Base-by-base conservation (phyloP, 352 stramenopile genomes). In the Phytophthora pini region DNA sequence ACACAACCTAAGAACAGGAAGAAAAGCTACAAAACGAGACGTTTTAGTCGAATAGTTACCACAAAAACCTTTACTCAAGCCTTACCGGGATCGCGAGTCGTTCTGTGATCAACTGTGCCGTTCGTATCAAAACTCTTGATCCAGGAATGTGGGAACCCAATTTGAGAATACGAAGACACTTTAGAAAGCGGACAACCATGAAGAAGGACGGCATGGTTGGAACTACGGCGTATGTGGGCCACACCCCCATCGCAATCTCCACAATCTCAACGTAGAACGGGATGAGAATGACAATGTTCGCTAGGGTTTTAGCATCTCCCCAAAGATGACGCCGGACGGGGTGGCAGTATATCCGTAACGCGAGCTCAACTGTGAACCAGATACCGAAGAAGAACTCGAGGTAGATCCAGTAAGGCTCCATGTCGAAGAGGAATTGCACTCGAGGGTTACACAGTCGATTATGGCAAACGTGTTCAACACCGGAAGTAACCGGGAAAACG, bases 331-430 rank as follows among this genome's bases (percentile, higher is more conserved):
- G 58, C n/a, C 56, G 60, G 2, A 67, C 34, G 7, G 75, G 75
- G 7, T 83, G 72, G 0, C 63, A 48, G 20, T 67, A 73, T 13
- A 70, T 46, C 6, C 72, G 75, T 10, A 87, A 27, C 0, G 64
- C 32, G 20, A 79, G 40, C 51, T 88, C 79, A 12, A 68, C 1
- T 0, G 77, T 84, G 60, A 88, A 88, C 31, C 69, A 52, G 9
- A 72, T 57, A 1, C 72, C 73, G 45, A 88, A 82, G 6, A 71
- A 13, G 12, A 72, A 70, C 49, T 88, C 79, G 5, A 83, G 55
- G 63, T 84, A 86, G 36, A 88, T 50, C 79, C 76, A 88, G 6
- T 70, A 53, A 11, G 69, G 63, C 49, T 82, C 76, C 74, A 89
- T 87, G 51, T 86, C 70, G 34, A 87, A 55, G 4, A 83, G 53